Conservation (phyloP, 176 grass and related monocot genomes). For the Lolium rigidum region DNA sequence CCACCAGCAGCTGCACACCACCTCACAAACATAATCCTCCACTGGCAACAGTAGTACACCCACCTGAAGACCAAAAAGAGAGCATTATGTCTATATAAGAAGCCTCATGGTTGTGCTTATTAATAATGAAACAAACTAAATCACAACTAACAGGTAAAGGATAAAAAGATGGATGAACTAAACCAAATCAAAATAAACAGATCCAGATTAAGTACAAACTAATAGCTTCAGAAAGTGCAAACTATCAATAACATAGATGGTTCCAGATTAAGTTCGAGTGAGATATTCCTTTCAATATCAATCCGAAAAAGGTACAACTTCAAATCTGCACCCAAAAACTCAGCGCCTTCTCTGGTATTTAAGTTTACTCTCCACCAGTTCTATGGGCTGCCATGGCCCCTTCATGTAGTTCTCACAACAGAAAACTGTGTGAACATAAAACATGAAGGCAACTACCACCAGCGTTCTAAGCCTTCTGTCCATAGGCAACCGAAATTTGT, state of each 20-base stretch:
- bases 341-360: neutral
- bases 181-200: constrained; percentile 31
- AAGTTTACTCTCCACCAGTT: neutral
- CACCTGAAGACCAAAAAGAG: constrained; percentile 50
- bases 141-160: neutral
- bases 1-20: neutral
- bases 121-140: constrained; percentile 24
- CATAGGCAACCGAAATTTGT: constrained; percentile 44
- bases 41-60: constrained; percentile 36
- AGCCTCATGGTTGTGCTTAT: constrained; percentile 46
- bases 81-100: neutral
- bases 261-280: constrained; percentile 21
- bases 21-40: constrained; percentile 10
- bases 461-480: constrained; percentile 45
- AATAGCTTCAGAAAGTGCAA: constrained; percentile 12
- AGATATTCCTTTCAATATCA: constrained; percentile 14
- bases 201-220: constrained; percentile 30
- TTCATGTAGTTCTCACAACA: constrained; percentile 11
- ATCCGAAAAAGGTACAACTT: neutral
- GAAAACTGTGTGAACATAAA: constrained; percentile 15
- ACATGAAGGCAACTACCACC: constrained; percentile 11
- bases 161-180: constrained; percentile 25
- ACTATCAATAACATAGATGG: neutral
- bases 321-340: too few relatives aligned
- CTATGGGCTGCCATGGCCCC: neutral